phyloP scores from a whole-genome alignment of 1,284 basidiomycete species.

The Leucoagaricus sp. region DNA sequence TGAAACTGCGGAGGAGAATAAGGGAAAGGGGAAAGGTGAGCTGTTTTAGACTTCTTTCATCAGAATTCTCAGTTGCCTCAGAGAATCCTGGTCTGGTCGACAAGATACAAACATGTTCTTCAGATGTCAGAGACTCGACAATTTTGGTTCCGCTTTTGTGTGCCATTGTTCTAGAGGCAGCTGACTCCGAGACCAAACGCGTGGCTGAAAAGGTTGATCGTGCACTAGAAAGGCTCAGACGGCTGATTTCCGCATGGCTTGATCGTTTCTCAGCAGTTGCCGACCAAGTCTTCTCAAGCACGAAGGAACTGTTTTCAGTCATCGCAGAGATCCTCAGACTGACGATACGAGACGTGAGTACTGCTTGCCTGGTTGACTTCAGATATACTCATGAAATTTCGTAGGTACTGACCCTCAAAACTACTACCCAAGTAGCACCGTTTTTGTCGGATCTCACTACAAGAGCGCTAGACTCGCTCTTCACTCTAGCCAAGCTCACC shows the following conservation, averaged over 20 bases:
- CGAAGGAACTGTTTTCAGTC: slow-evolving; percentile 1
- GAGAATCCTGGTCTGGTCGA: neutral
- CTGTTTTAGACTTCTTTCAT: neutral
- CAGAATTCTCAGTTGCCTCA: neutral
- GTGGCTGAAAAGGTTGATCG: slow-evolving; percentile 55
- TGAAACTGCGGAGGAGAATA: neutral
- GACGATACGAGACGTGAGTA: neutral
- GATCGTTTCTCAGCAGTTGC: neutral
- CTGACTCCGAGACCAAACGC: slow-evolving; percentile 30
- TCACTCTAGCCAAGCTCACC: slow-evolving; percentile 54
- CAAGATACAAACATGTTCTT: neutral
- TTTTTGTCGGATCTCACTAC: slow-evolving; percentile 40
- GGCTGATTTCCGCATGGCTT: slow-evolving; percentile 30
- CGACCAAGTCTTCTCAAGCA: neutral
- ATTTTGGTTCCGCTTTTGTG: neutral
- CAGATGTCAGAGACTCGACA: neutral
- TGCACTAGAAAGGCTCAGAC: slow-evolving; percentile 59
- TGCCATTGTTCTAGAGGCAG: neutral
- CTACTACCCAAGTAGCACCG: neutral
- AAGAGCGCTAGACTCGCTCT: slow-evolving; percentile 59
- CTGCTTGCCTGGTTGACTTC: neutral
- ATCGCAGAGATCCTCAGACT: neutral
- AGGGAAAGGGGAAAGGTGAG: slow-evolving; percentile 6
- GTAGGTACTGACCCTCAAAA: neutral
- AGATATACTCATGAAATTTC: neutral